phyloP scores from a whole-genome alignment of 2,329 filamentous ascomycete species.

The Cercospora canescens region DNA sequence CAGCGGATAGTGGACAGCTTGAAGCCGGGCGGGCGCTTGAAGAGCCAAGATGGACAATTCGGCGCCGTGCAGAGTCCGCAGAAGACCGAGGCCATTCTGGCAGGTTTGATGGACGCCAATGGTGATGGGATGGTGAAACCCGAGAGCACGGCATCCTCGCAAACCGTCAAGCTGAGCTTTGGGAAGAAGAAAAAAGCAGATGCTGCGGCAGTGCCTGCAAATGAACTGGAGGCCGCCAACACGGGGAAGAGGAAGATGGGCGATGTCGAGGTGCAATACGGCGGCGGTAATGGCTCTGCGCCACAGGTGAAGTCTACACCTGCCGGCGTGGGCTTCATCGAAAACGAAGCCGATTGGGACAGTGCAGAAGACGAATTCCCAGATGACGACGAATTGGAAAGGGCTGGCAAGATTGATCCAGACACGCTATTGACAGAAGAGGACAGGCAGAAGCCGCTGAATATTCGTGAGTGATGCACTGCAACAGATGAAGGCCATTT shows the following conservation, averaged over 20 bases:
- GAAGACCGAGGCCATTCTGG: slow-evolving; percentile 77
- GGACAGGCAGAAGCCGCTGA: slow-evolving; percentile 74
- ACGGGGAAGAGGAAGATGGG: slow-evolving; percentile 36
- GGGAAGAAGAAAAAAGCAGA: slow-evolving; percentile 58
- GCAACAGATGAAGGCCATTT: too few species aligned
- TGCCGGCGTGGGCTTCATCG: slow-evolving; percentile 66
- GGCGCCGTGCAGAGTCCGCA: slow-evolving; percentile 50
- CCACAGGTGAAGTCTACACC: slow-evolving; percentile 42
- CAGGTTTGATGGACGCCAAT: slow-evolving; percentile 66
- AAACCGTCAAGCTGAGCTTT: slow-evolving; percentile 57
- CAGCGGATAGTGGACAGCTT: slow-evolving; percentile 68
- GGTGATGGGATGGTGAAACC: slow-evolving; percentile 69
- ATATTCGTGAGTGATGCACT: slow-evolving; percentile 62
- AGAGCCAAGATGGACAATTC: slow-evolving; percentile 67
- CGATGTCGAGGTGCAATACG: slow-evolving; percentile 26
- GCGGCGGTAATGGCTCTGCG: slow-evolving; percentile 46
- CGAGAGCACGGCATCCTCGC: slow-evolving; percentile 25
- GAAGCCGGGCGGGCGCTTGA: slow-evolving; percentile 66
- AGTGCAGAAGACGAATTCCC: slow-evolving; percentile 47
- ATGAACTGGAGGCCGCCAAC: slow-evolving; percentile 35
- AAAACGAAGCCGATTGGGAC: slow-evolving; percentile 61
- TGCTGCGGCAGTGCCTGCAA: slow-evolving; percentile 41
- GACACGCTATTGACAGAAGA: slow-evolving; percentile 82
- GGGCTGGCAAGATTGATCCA: slow-evolving; percentile 86
- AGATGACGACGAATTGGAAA: slow-evolving; percentile 48